Evolutionary conservation across 345 rosid species (phyloP).

Genomic region (Citrus reticulata): DNA sequence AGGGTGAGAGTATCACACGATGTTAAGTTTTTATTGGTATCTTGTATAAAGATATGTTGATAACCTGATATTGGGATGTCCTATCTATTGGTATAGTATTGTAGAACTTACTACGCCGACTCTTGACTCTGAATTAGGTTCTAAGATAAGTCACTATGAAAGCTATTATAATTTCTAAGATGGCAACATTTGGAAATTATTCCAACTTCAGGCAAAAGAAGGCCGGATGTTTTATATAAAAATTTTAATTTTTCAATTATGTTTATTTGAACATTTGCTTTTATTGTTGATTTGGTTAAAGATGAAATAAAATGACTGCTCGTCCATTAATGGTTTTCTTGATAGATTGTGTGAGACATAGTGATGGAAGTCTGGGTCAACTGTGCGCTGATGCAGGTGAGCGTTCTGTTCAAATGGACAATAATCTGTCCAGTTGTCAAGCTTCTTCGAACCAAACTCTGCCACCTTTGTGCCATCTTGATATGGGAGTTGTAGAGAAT

Average conservation of each 20-base stretch:
- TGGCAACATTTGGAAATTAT: not conserved
- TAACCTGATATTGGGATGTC: not conserved
- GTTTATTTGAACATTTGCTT: not conserved
- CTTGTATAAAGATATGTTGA: not conserved
- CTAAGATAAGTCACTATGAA: not conserved
- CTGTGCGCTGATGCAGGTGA: slow-evolving; percentile 22
- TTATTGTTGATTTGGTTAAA: not conserved
- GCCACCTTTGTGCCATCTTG: slow-evolving; percentile 74
- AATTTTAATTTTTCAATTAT: not conserved
- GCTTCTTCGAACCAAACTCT: slow-evolving; percentile 30
- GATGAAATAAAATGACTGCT: not conserved
- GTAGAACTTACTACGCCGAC: not conserved
- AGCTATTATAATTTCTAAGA: not conserved
- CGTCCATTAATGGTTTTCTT: slow-evolving; percentile 16
- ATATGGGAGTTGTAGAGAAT: slow-evolving; percentile 71
- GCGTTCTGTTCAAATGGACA: slow-evolving; percentile 31
- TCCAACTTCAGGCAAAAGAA: not conserved
- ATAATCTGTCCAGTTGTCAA: slow-evolving; percentile 24
- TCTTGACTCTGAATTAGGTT: not conserved
- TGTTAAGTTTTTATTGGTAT: not conserved
- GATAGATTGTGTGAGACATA: slow-evolving; percentile 40
- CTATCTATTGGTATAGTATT: not conserved
- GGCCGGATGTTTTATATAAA: not conserved
- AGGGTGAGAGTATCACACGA: not conserved
- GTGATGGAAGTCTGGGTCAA: slow-evolving; percentile 29